Percentiles rank a stretch among this genome's conserved stretches.
Conservation (phyloP, 2,329 filamentous ascomycete species). For the Aaosphaeria pasadenensis region DNA sequence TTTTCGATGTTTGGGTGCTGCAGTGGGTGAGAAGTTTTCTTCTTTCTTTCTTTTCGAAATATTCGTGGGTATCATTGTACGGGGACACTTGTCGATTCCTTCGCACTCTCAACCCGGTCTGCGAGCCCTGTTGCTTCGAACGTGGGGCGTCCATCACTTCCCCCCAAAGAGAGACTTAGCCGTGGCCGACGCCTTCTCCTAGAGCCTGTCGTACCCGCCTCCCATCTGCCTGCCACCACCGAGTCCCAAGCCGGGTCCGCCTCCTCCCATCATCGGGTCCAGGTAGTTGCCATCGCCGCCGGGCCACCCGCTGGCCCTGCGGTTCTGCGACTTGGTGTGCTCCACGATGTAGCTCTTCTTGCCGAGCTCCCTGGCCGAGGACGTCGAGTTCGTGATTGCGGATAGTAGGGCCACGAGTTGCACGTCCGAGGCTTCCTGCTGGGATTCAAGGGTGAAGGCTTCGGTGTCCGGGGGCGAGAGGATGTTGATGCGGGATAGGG, state of each 20-base stretch:
- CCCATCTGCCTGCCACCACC: no score
- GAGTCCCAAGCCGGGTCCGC: background rate
- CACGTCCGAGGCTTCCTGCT: slow-evolving; percentile 81
- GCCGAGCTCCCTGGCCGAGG: slow-evolving; percentile 69
- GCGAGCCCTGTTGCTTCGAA: no score
- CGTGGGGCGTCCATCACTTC: no score
- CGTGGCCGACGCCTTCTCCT: no score
- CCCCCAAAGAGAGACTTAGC: no score
- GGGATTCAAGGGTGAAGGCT: slow-evolving; percentile 67
- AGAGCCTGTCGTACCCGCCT: no score
- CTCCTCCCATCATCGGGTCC: background rate
- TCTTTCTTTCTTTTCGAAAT: no score
- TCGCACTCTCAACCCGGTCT: no score
- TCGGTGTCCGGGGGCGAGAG: slow-evolving; percentile 67
- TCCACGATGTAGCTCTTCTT: slow-evolving; percentile 62
- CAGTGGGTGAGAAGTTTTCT: no score
- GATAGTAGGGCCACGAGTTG: slow-evolving; percentile 74
- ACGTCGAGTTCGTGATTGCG: slow-evolving; percentile 69
- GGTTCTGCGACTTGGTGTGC: slow-evolving; percentile 34
- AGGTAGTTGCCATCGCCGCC: slow-evolving; percentile 4
- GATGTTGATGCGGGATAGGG: slow-evolving; percentile 79
- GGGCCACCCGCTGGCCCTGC: slow-evolving; percentile 14
- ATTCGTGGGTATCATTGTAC: no score
- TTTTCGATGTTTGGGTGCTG: no score
- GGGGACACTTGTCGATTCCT: no score